Base-by-base conservation (phyloP, 768 basidiomycete species). In the Podaxis carcinomalis region DNA sequence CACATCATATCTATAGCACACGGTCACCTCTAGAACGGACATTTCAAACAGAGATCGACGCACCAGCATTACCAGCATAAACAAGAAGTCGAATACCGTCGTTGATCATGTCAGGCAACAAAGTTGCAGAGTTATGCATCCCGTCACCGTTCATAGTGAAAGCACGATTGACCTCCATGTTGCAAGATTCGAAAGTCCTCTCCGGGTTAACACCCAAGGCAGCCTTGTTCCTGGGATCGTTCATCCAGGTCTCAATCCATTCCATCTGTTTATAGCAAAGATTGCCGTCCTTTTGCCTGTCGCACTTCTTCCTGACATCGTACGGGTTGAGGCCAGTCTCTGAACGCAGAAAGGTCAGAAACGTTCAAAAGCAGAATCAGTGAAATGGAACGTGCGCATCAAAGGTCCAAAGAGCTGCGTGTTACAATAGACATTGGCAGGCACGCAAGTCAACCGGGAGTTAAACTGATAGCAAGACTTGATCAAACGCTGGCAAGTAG, bases 241-340 rank as follows among this genome's bases (percentile, higher is more conserved):
- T 97, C 82, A 98, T 79, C 83, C 88, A 98, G 0, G 78, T 82
- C 66, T 97, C 95, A 68, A 97, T 86, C 91, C 92, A 97, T 16
- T 72, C 67, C 83, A 97, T 87, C 75, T 96, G 80, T 61, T 71
- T 78, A 71, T 92, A 93, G 76, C 92, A 93, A 2, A 92, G 77
- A 2, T 82, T 76, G 2, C 88, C 89, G 62, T 95, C 89, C 67
- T 82, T 83, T 28, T 77, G 63, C 42, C 79, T 82, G 69, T 97
- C 87, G 69, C 95, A 97, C 63, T 77, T 80, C 59, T 72, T 75
- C 63, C 93, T 86, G 3, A 92, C 89, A 67, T 98, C 95, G 72
- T 98, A 98, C 7, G 92, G 87, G 74, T 98, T 98, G 51, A 88
- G 71, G 2, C 89, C 90, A n/a, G 80, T 75, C 70, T 85, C 86